Base-by-base conservation (phyloP, 768 basidiomycete species). In the Mycena venus region DNA sequence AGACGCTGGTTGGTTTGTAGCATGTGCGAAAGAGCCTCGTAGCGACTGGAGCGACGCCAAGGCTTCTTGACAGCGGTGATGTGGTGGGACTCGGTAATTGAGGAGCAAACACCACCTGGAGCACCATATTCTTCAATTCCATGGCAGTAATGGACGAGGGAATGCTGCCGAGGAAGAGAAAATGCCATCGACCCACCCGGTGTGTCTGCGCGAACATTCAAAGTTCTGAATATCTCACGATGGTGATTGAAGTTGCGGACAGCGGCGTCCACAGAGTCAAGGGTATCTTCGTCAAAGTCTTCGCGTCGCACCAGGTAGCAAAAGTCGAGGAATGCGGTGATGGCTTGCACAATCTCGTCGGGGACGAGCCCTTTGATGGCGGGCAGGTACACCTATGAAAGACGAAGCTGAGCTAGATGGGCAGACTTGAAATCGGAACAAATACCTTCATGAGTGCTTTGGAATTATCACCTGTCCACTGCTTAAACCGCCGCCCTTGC, bases 371-470 rank as follows among this genome's bases (percentile, higher is more conserved):
- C 78, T 15, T 66, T 68, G 21, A 80, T 74, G 7, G 79, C 78
- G 4, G 78, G 74, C 4, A 80, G 68, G 49, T 78, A 79, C 12
- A 80, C 78, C 80, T 79, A 19, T 55, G 4, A 38, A 38, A 29
- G 38, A 27, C 19, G 15, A 42, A 42, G 4, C 4, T 42, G 12
- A 42, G 42, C 19, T 10, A 10, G 19, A 17, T 17, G 42, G 19
- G 6, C 19, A 10, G 42, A 10, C 6, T 10, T 38, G 5, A 29
- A 14, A 15, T 32, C 8, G 6, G 4, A 27, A n/a, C 11, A n/a
- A n/a, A 14, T 44, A 77, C 79, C 80, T 82, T 82, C 79, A 82
- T 82, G 0, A 82, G 69, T 0, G 74, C 80, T 60, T 82, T 82
- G 0, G 78, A 82, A 29, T 83, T 79, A 29, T 83, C 76, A 0